Percentiles rank a stretch among this genome's conserved stretches.
Conservation (phyloP, 768 basidiomycete species). For the Trametes gibbosa region DNA sequence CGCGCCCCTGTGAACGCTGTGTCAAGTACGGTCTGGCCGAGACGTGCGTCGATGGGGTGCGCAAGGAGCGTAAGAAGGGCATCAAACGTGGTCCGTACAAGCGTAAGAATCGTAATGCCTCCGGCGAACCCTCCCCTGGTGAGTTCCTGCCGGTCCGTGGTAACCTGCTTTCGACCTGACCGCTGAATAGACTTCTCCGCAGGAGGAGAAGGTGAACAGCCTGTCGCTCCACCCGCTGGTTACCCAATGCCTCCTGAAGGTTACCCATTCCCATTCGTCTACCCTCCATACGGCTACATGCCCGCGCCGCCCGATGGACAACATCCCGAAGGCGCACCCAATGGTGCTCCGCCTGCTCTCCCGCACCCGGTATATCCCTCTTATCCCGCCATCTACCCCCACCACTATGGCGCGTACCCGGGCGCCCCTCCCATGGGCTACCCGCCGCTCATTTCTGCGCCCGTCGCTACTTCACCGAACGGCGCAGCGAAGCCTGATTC, state of each 20-base stretch:
- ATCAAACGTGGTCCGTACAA: conserved; percentile 59
- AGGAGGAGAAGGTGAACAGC: conserved; percentile 8
- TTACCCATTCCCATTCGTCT: conserved; percentile 46
- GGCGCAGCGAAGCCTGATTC: conserved; percentile 26
- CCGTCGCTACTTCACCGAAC: conserved; percentile 24
- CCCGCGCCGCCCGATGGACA: conserved; percentile 38
- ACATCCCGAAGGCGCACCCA: conserved; percentile 31
- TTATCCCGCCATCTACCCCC: conserved; percentile 38
- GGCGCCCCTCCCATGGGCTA: conserved; percentile 22
- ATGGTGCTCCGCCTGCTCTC: conserved; percentile 29
- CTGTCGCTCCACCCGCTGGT: conserved; percentile 14
- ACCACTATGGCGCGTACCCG: conserved; percentile 24
- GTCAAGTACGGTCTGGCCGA: conserved; percentile 58
- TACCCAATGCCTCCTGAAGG: conserved; percentile 38
- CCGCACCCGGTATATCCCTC: conserved; percentile 35
- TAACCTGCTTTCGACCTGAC: neutral
- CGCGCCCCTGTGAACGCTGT: conserved; percentile 62
- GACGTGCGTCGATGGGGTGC: conserved; percentile 55
- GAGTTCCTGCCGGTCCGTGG: neutral
- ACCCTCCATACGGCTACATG: conserved; percentile 41
- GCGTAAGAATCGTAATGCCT: conserved; percentile 41
- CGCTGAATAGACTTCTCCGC: conserved; percentile 3
- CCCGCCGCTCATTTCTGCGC: conserved; percentile 19
- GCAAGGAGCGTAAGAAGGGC: conserved; percentile 65
- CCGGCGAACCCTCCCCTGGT: conserved; percentile 22